phyloP scores from a whole-genome alignment of 192 early-diverging fungal species.

The Phlyctochytrium bullatum region DNA sequence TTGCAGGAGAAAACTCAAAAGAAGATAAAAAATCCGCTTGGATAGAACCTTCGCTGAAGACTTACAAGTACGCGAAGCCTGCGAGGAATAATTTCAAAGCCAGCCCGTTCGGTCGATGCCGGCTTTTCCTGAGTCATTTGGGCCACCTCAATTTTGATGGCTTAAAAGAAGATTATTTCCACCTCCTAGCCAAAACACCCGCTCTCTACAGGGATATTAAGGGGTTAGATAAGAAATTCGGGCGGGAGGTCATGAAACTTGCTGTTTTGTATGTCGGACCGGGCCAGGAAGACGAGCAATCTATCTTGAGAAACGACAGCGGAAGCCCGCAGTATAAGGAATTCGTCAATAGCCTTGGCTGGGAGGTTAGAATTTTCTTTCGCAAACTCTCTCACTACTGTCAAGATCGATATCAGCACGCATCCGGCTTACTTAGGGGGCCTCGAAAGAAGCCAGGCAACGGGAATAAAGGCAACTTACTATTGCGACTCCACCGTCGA shows the following conservation, averaged over 20 bases:
- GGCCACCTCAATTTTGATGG: constrained; percentile 73
- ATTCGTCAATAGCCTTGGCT: constrained; percentile 89
- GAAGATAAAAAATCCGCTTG: background rate
- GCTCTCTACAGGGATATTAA: constrained; percentile 69
- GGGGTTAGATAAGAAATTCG: constrained; percentile 76
- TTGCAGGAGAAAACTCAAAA: background rate
- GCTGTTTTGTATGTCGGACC: constrained; percentile 88
- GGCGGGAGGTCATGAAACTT: constrained; percentile 86
- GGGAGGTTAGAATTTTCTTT: constrained; percentile 57
- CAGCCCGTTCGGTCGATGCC: constrained; percentile 54
- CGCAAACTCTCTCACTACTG: background rate
- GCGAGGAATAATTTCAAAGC: background rate
- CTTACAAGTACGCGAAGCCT: background rate
- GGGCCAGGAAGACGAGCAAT: constrained; percentile 86
- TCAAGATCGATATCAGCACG: constrained; percentile 67
- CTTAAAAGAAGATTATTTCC: constrained; percentile 67
- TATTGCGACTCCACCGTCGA: constrained; percentile 82
- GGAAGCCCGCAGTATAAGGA: constrained; percentile 74
- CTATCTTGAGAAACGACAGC: constrained; percentile 74
- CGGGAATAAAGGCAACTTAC: constrained; percentile 76
- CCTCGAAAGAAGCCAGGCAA: constrained; percentile 74
- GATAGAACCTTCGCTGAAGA: background rate
- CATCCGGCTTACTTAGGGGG: constrained; percentile 88
- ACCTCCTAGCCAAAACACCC: constrained; percentile 63
- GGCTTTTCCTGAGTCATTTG: constrained; percentile 73